Evolutionary conservation across 2,329 filamentous ascomycete species (phyloP), one percentile per base, ranked within the genome.

Genomic region (Neonectria faginata): DNA sequence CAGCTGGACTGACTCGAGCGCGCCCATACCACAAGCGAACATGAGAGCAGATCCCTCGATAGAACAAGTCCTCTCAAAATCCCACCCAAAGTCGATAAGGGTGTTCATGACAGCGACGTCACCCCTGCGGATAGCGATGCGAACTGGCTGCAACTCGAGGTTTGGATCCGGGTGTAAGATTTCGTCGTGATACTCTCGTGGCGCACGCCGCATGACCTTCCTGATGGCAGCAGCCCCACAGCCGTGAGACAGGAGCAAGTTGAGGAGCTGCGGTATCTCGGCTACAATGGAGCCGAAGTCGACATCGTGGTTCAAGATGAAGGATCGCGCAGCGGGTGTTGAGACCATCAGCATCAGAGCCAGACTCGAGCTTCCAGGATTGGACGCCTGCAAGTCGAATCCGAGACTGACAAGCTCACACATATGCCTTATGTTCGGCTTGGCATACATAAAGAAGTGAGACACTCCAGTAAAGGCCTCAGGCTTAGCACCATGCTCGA

Each of bases 1-100:
- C 5, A 65, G 5, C 44, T 74, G 67, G 62, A 73, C 72, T 8
- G 60, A 62, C 2, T 50, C 27, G 1, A 62, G 42, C 1, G 62
- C 61, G 0, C 69, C 72, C 2, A 72, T 59, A 3, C 39, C 44
- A 18, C 62, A 64, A 12, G 72, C 72, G 50, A 63, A 68, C 70
- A 74, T 73, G 54, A 74, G 54, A 0, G 65, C 62, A 5, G 72
- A 70, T 2, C 71, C 71, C 1, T 56, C 57, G 3, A 47, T 41
- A 12, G 60, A 67, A 39, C 64, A 63, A 14, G 69, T 67, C 1
- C 31, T 50, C n/a, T 70, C 66, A 11, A 61, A 31, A 4, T 73
- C 62, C 18, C 73, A 65, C 1, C 71, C 72, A 31, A 55, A 61
- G 2, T 65, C 59, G 3, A 74, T 33, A 2, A 73, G 42, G 0